A percentile compares a stretch with the other conserved stretches of the same genome.
These are phyloP conservation scores for Sonneratia alba DNA, from an alignment of 345 rosid genomes.

Conservation along the genomic window DNA sequence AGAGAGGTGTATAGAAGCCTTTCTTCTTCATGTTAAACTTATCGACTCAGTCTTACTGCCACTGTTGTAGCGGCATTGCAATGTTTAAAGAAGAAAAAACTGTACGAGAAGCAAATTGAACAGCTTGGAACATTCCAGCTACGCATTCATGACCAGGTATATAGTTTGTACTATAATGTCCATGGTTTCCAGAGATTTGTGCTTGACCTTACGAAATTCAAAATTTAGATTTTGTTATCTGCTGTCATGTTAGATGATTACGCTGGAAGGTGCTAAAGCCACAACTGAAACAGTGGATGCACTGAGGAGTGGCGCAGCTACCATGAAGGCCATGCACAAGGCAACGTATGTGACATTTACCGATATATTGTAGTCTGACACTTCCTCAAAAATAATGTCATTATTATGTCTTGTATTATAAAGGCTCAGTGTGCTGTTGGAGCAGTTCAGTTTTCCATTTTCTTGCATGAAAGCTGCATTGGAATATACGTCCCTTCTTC, in stretches of 20 bases:
- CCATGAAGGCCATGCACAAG: slow-evolving; percentile 45
- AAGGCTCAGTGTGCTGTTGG: too few species aligned
- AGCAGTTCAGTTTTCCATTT: too few species aligned
- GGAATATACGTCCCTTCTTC: too few species aligned
- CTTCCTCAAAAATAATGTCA: too few species aligned
- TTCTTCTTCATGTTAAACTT: background rate
- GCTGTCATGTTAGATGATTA: slow-evolving; percentile 24
- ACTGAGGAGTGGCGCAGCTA: slow-evolving; percentile 35
- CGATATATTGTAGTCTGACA: too few species aligned
- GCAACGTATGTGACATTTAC: slow-evolving; percentile 13
- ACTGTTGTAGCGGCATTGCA: slow-evolving; percentile 32
- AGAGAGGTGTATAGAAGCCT: too few species aligned
- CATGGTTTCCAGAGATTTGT: background rate
- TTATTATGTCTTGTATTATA: too few species aligned
- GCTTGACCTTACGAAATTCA: background rate
- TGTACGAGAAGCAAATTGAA: slow-evolving; percentile 32
- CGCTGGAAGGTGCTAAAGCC: slow-evolving; percentile 42
- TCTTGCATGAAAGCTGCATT: too few species aligned
- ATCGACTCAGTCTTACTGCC: background rate
- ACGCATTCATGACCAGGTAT: slow-evolving; percentile 39
- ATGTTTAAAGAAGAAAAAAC: slow-evolving; percentile 18
- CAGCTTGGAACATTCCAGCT: slow-evolving; percentile 35
- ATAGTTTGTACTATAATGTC: background rate
- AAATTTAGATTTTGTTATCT: background rate
- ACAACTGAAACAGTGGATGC: slow-evolving; percentile 47